These are phyloP conservation scores for Bathelium albidoporum DNA, from an alignment of 495 filamentous ascomycete species.

Conservation along the genomic window DNA sequence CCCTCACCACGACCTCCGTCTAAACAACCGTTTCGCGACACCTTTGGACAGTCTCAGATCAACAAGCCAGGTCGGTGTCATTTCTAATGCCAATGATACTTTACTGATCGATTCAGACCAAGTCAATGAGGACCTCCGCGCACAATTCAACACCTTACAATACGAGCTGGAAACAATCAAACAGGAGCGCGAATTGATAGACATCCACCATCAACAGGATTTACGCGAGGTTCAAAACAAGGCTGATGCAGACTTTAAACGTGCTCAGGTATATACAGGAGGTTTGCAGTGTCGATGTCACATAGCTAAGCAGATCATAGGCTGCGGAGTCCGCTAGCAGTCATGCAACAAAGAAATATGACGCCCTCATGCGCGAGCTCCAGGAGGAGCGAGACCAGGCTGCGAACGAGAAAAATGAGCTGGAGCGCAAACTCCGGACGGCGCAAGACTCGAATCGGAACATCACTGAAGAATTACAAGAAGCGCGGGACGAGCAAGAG, in stretches of 20 bases:
- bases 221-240: conserved; percentile 62
- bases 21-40: conserved; percentile 27
- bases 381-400: conserved; percentile 57
- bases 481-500: conserved; percentile 58
- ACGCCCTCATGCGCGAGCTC: conserved; percentile 58
- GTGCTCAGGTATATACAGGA: conserved; percentile 51
- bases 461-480: conserved; percentile 68
- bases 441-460: conserved; percentile 61
- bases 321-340: conserved; percentile 57
- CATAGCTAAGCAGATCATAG: conserved; percentile 24
- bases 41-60: conserved; percentile 31
- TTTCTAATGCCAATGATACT: background rate
- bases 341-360: conserved; percentile 59
- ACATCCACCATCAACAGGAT: conserved; percentile 71
- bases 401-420: conserved; percentile 52
- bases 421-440: conserved; percentile 62
- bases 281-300: background rate
- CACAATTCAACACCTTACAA: conserved; percentile 55
- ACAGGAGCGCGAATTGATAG: conserved; percentile 73
- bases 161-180: conserved; percentile 67
- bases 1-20: conserved; percentile 25
- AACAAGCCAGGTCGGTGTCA: conserved; percentile 13
- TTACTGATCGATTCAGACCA: conserved; percentile 22
- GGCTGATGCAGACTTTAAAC: conserved; percentile 73
- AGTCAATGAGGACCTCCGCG: conserved; percentile 54